Conservation (phyloP, 2,329 filamentous ascomycete species). For the Trichoderma endophyticum region DNA sequence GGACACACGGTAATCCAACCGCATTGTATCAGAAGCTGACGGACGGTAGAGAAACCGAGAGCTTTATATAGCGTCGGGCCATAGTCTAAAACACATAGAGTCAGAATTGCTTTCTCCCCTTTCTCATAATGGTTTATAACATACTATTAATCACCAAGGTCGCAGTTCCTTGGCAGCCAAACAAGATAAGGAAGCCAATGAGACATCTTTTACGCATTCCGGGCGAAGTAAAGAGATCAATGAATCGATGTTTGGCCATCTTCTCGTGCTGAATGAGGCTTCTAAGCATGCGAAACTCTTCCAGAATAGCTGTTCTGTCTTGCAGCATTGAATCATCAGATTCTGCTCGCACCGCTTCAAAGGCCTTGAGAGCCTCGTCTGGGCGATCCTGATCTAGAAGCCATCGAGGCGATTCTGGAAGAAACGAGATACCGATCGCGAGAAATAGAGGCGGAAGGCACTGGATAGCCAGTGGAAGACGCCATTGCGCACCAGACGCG, state of each 20-base stretch:
- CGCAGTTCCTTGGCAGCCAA: background rate
- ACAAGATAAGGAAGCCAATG: background rate
- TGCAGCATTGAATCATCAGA: background rate
- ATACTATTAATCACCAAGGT: background rate
- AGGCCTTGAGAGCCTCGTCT: background rate
- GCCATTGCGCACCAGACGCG: background rate
- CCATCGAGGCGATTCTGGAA: slow-evolving; percentile 1
- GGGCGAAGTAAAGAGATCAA: background rate
- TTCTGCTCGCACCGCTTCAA: background rate
- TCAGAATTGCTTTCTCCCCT: background rate
- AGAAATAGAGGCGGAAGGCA: background rate
- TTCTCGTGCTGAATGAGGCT: slow-evolving; percentile 2
- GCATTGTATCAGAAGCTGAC: background rate
- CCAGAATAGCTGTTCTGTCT: background rate
- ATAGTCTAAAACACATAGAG: background rate
- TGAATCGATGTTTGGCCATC: background rate
- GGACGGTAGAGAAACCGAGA: background rate
- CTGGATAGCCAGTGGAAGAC: background rate
- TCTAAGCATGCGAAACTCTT: background rate
- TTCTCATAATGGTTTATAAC: background rate
- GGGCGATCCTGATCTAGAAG: background rate
- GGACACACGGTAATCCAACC: background rate
- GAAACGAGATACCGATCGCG: background rate
- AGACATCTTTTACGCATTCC: background rate
- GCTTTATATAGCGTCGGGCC: slow-evolving; percentile 4